Conservation (phyloP, 1,284 basidiomycete species). For the Erythrobasidium hasegawianum region DNA sequence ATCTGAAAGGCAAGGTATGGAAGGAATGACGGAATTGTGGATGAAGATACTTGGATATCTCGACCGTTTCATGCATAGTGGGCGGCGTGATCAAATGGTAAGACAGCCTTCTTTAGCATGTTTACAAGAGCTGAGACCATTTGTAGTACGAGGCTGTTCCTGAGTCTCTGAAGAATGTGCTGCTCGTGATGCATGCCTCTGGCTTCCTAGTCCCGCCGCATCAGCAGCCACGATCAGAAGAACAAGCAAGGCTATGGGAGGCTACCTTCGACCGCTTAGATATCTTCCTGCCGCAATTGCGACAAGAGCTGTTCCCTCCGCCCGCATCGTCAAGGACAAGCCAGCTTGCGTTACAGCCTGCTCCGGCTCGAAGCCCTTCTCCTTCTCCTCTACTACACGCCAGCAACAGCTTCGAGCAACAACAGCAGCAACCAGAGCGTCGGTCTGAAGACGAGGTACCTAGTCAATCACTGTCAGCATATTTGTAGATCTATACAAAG, state of each 20-base stretch:
- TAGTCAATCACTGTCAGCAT: constrained; percentile 17
- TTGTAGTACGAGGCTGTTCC: constrained; percentile 94
- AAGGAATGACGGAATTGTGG: constrained; percentile 75
- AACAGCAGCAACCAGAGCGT: background rate
- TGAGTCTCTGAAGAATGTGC: constrained; percentile 93
- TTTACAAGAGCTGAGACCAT: background rate
- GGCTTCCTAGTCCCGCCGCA: constrained; percentile 72
- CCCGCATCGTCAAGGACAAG: constrained; percentile 18
- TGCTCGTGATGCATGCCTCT: constrained; percentile 91
- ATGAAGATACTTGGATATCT: constrained; percentile 85
- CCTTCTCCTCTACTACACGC: constrained; percentile 14
- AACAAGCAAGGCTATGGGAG: constrained; percentile 73
- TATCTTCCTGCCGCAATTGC: constrained; percentile 80
- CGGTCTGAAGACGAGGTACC: background rate
- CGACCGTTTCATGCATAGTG: constrained; percentile 83
- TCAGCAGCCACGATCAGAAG: constrained; percentile 58
- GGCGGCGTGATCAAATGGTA: constrained; percentile 79
- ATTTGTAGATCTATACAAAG: background rate
- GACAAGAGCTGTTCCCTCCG: constrained; percentile 58
- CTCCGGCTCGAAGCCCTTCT: constrained; percentile 19
- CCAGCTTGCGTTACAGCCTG: constrained; percentile 27
- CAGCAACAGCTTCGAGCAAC: background rate
- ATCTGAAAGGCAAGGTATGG: constrained; percentile 56
- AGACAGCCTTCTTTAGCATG: too few relatives aligned
- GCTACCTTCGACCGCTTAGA: constrained; percentile 79